Base-by-base conservation (phyloP, 116 monocot genomes). In the Posidonia oceanica region DNA sequence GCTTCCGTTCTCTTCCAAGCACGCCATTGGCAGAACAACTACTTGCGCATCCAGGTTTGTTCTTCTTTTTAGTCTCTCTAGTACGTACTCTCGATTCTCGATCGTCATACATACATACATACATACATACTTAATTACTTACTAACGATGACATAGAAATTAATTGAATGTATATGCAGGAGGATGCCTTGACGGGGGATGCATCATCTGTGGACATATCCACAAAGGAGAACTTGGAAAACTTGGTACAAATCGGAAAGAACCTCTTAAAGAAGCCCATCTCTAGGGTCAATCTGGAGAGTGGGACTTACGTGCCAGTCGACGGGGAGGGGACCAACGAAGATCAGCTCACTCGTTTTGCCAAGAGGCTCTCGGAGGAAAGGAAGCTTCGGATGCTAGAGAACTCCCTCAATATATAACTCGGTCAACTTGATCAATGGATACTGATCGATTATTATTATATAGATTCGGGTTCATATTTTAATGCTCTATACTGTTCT, bases 31-130 rank as follows among this genome's bases (percentile, higher is more conserved):
- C 52, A 64, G 23, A 10, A 55, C 4, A 63, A 77, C 56, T 81
- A 81, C 52, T 69, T 81, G 14, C 76, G 81, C 3, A 81, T 81
- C 17, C 73, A 81, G 72, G 80, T 76, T 29, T 29, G 29, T 29
- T 29, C 29, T 0, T 29, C 1, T 29, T 29, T 29, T 29, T 29
- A 29, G 29, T 29, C 29, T 29, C 29, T 29, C 29, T 29, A 1
- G 29, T 29, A 29, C 1, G 29, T 29, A 29, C 1, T 29, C 29
- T 29, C 1, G 29, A 29, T 29, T 29, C 29, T 29, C 29, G 29
- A 29, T 29, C 29, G 29, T 29, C 29, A 29, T 29, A 29, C 29
- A 29, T 29, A 29, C 29, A 29, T 29, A 29, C 29, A 29, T 29
- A 29, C 29, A 29, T 29, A 29, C 29, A 29, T 29, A 29, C 29